Conservation (phyloP, 805 yeast genomes). For the Lipomyces orientalis region DNA sequence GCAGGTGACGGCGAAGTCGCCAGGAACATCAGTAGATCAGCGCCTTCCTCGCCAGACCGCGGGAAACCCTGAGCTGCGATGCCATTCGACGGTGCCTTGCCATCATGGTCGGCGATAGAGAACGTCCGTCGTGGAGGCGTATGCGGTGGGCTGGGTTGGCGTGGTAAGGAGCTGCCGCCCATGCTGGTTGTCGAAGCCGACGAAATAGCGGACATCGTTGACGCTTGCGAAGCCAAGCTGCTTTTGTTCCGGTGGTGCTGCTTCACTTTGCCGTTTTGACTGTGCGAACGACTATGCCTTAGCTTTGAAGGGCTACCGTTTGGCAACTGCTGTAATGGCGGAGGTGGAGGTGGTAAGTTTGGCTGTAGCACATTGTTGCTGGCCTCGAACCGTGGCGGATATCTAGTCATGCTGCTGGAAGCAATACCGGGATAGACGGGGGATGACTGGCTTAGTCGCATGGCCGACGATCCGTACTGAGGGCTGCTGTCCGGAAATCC, state of each 20-base stretch:
- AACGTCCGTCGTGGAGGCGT: constrained; percentile 29
- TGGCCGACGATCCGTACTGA: constrained; percentile 4
- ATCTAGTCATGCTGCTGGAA: constrained; percentile 4
- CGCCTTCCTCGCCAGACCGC: constrained; percentile 63
- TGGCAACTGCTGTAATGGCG: constrained; percentile 17
- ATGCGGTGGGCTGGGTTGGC: constrained; percentile 28
- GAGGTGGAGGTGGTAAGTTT: background rate
- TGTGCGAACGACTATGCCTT: constrained; percentile 13
- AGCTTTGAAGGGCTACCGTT: constrained; percentile 18
- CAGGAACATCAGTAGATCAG: constrained; percentile 76
- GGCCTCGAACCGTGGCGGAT: background rate
- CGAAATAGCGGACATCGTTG: constrained; percentile 18
- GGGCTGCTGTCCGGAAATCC: background rate
- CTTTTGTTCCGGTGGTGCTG: constrained; percentile 26
- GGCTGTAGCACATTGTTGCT: background rate
- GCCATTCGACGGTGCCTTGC: background rate
- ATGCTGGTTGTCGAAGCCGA: constrained; percentile 14
- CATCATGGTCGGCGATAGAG: background rate
- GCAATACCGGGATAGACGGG: constrained; percentile 34
- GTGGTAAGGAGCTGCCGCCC: background rate
- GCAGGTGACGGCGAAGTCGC: constrained; percentile 84
- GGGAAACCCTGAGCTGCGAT: background rate
- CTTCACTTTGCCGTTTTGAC: constrained; percentile 11
- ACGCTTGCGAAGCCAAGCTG: constrained; percentile 35
- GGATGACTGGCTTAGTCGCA: constrained; percentile 34